Evolutionary conservation across 768 basidiomycete species (phyloP).

Genomic region (Mycena pura): DNA sequence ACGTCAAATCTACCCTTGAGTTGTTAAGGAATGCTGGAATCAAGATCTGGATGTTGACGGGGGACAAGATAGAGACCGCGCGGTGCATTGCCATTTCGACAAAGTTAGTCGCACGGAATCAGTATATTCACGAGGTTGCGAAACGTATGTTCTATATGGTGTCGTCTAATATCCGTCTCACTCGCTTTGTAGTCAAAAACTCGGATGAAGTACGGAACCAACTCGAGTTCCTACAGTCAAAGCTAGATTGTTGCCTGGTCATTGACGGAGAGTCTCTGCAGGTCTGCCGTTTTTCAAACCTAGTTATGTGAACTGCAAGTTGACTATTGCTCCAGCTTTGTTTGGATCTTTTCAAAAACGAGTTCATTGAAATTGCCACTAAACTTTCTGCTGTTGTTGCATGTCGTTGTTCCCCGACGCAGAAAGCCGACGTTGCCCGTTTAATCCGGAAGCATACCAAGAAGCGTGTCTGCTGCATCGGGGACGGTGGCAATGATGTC

Average conservation of each 20-base stretch:
- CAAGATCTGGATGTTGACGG: slow-evolving; percentile 99
- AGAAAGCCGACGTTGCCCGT: slow-evolving; percentile 97
- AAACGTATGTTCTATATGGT: slow-evolving; percentile 65
- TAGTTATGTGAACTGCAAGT: not conserved
- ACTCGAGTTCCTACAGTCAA: slow-evolving; percentile 92
- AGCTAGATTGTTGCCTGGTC: slow-evolving; percentile 96
- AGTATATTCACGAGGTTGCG: slow-evolving; percentile 96
- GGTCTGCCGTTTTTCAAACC: slow-evolving; percentile 48
- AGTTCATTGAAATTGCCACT: slow-evolving; percentile 96
- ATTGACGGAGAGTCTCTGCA: slow-evolving; percentile 98
- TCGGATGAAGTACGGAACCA: slow-evolving; percentile 84
- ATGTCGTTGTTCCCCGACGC: slow-evolving; percentile 97
- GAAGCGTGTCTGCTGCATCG: slow-evolving; percentile 98
- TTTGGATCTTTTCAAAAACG: slow-evolving; percentile 86
- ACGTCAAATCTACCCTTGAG: slow-evolving; percentile 93
- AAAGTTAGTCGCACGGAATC: slow-evolving; percentile 93
- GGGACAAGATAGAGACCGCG: slow-evolving; percentile 99
- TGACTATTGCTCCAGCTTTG: slow-evolving; percentile 67
- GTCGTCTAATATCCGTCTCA: slow-evolving; percentile 7
- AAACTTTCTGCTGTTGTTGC: slow-evolving; percentile 96
- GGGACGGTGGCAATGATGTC: slow-evolving; percentile 99
- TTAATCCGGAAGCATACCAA: slow-evolving; percentile 89
- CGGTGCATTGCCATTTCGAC: slow-evolving; percentile 98
- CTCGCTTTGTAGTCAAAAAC: slow-evolving; percentile 71
- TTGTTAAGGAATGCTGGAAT: slow-evolving; percentile 93